Conservation (phyloP, 2,329 filamentous ascomycete genomes). For the Aspergillus viridinutans region DNA sequence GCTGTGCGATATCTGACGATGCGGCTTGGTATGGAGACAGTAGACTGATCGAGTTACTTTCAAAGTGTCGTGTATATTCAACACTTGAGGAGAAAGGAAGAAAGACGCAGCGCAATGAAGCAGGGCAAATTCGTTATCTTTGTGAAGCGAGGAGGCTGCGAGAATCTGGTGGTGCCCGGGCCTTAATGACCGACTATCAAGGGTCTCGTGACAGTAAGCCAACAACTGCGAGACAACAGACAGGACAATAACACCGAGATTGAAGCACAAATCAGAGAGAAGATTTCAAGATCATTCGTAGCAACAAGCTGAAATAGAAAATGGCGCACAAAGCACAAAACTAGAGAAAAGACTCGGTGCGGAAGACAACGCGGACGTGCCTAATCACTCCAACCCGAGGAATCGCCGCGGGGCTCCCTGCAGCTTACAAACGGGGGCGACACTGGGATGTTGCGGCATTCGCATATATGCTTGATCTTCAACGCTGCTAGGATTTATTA, state of each 20-base stretch:
- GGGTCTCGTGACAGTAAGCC: conserved; percentile 14
- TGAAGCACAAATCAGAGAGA: background rate
- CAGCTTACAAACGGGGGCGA: background rate
- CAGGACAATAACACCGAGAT: background rate
- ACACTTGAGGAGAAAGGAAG: background rate
- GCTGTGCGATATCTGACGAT: background rate
- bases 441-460: background rate
- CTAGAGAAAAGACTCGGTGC: background rate
- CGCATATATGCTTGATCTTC: background rate
- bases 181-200: background rate
- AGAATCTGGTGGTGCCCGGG: background rate
- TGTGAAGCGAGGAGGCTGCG: background rate
- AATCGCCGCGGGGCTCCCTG: conserved; percentile 8
- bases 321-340: background rate
- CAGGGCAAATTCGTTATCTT: background rate
- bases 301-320: background rate
- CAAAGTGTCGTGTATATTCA: background rate
- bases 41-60: background rate
- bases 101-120: background rate
- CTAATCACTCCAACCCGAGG: conserved; percentile 10
- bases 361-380: background rate
- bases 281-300: background rate
- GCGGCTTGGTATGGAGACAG: background rate
- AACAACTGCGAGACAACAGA: conserved; percentile 6
- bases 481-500: background rate